phyloP scores from a whole-genome alignment of 2,329 filamentous ascomycete genomes.

The Xylariaceae sp. region DNA sequence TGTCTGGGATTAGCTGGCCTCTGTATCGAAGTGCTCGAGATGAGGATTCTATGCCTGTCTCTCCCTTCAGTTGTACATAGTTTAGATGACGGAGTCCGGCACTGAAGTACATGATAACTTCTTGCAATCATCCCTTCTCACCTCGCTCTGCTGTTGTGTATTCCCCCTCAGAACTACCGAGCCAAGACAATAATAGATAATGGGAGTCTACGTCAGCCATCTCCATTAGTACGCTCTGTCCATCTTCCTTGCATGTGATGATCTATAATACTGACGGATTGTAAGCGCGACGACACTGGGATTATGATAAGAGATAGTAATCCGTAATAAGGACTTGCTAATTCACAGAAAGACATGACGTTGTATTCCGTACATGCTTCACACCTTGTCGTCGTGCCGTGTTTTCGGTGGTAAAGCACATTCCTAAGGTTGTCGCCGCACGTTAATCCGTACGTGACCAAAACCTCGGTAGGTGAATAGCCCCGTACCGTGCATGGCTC shows the following conservation, averaged over 20 bases:
- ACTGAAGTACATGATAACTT: conserved; percentile 16
- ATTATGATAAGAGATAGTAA: no score
- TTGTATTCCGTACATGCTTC: no score
- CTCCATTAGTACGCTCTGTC: background rate
- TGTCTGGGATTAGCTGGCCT: conserved; percentile 25
- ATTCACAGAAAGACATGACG: no score
- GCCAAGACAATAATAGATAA: background rate
- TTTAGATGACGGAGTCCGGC: conserved; percentile 22
- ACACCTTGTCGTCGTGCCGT: no score
- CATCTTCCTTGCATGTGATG: background rate
- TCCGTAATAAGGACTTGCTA: no score
- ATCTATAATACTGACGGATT: background rate
- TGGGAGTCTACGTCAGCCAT: background rate
- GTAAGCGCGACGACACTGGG: no score
- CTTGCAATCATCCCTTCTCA: conserved; percentile 13
- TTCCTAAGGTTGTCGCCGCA: no score
- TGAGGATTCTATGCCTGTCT: conserved; percentile 25
- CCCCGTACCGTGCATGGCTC: background rate
- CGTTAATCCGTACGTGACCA: no score
- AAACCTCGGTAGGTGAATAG: no score
- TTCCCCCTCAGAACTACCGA: background rate
- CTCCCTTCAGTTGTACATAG: conserved; percentile 28
- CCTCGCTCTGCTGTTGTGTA: background rate
- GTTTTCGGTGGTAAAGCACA: no score
- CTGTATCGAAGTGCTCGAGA: conserved; percentile 37